A percentile compares a stretch with the other conserved stretches of the same genome.
Evolutionary conservation across 2,329 filamentous ascomycete genomes (phyloP).

Genomic region (Trichoderma sp.): DNA sequence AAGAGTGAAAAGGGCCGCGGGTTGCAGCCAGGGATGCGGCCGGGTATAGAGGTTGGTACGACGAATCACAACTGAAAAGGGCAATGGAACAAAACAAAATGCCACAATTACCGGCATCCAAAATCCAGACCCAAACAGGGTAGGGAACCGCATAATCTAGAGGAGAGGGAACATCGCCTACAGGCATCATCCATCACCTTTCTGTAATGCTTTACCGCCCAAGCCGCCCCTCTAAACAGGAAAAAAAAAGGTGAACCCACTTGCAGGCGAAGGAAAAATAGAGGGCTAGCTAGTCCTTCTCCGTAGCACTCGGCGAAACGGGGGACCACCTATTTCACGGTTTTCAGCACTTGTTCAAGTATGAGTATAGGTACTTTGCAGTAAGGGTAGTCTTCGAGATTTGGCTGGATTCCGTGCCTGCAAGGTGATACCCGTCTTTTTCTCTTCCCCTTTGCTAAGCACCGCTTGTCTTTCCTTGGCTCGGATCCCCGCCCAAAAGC

Average conservation of each 20-base stretch:
- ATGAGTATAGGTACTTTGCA: background rate
- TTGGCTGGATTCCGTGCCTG: background rate
- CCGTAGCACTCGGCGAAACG: slow-evolving; percentile 12
- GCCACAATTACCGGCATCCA: background rate
- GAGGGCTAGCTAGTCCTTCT: background rate
- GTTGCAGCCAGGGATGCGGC: slow-evolving; percentile 6
- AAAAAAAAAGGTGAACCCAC: background rate
- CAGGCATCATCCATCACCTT: background rate
- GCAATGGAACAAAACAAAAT: background rate
- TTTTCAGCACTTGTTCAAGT: background rate
- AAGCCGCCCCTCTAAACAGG: slow-evolving; percentile 5
- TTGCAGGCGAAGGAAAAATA: background rate
- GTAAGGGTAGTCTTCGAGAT: background rate
- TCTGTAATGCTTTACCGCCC: slow-evolving; percentile 16
- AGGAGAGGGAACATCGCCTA: background rate
- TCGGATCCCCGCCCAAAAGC: background rate
- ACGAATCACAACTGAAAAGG: background rate
- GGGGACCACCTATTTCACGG: background rate
- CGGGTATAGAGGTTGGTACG: background rate
- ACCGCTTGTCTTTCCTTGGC: background rate
- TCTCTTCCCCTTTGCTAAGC: background rate
- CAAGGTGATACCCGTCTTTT: background rate
- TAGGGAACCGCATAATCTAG: background rate
- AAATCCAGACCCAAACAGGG: background rate
- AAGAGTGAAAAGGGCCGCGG: background rate